Percentiles rank a stretch among this genome's conserved stretches.
phyloP scores from a whole-genome alignment of 768 basidiomycete species.

The Lentinula sp. region DNA sequence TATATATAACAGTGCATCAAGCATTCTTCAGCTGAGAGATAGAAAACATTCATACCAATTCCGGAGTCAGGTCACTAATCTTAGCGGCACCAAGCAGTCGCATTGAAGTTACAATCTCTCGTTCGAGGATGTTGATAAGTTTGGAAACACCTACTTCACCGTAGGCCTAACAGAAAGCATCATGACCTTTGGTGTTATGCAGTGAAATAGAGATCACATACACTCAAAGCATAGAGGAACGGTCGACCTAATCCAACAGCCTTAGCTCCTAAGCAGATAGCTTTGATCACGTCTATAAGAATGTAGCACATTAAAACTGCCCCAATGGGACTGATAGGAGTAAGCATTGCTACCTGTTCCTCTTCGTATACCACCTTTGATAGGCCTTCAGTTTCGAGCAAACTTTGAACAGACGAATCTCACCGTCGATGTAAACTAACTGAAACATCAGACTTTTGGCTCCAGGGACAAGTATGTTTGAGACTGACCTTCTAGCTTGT shows the following conservation, averaged over 20 bases:
- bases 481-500: constrained; percentile 55
- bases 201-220: constrained; percentile 23
- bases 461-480: constrained; percentile 1
- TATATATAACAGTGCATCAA: constrained; percentile 16
- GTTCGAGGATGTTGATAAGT: constrained; percentile 59
- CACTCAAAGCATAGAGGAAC: constrained; percentile 83
- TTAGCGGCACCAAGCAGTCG: constrained; percentile 63
- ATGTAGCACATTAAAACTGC: not conserved
- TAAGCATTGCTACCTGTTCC: constrained; percentile 55
- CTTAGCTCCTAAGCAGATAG: constrained; percentile 81
- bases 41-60: constrained; percentile 45
- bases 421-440: constrained; percentile 81
- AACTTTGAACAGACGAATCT: constrained; percentile 9
- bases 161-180: constrained; percentile 47
- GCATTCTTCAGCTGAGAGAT: not conserved
- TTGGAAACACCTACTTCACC: constrained; percentile 67
- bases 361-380: constrained; percentile 53
- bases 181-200: not conserved
- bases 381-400: not conserved
- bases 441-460: not conserved
- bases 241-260: constrained; percentile 84
- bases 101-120: constrained; percentile 78
- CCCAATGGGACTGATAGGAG: not conserved
- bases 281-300: constrained; percentile 72
- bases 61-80: constrained; percentile 61